These are phyloP conservation scores for Vaccinium myrtillus DNA, from an alignment of 148 eudicot species.

Conservation along the genomic window DNA sequence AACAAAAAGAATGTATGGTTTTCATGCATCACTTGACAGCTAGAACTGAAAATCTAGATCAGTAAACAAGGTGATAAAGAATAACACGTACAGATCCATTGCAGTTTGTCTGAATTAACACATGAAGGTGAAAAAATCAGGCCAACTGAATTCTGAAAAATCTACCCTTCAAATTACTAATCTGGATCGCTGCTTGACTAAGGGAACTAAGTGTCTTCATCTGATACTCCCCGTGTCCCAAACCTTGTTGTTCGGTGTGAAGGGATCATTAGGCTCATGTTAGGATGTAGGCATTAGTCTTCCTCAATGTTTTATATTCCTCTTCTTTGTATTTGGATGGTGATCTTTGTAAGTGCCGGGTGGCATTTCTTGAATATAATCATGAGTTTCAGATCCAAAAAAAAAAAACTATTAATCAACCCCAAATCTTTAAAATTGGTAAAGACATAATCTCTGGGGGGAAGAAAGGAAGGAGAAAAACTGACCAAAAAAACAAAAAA, in stretches of 20 bases:
- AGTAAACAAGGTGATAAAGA: too few relatives aligned
- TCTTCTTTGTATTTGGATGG: too few relatives aligned
- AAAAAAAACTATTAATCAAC: background rate
- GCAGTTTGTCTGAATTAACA: background rate
- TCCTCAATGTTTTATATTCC: too few relatives aligned
- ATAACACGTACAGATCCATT: background rate
- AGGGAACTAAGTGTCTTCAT: too few relatives aligned
- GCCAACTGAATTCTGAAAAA: slow-evolving; percentile 1
- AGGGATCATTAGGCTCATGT: too few relatives aligned
- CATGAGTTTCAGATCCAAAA: too few relatives aligned
- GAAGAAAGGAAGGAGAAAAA: background rate
- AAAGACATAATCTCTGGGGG: background rate
- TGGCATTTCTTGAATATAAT: too few relatives aligned
- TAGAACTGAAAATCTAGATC: background rate
- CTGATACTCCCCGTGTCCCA: too few relatives aligned
- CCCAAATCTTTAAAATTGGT: background rate
- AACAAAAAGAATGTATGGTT: background rate
- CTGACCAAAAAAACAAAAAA: background rate
- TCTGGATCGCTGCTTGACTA: too few relatives aligned
- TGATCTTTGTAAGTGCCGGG: too few relatives aligned
- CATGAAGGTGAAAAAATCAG: background rate
- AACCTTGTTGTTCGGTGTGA: too few relatives aligned
- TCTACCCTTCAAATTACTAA: background rate
- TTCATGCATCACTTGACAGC: background rate
- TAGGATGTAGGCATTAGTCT: too few relatives aligned